Evolutionary conservation across 805 yeast genomes (phyloP).

Genomic region (Pichia nakasei): DNA sequence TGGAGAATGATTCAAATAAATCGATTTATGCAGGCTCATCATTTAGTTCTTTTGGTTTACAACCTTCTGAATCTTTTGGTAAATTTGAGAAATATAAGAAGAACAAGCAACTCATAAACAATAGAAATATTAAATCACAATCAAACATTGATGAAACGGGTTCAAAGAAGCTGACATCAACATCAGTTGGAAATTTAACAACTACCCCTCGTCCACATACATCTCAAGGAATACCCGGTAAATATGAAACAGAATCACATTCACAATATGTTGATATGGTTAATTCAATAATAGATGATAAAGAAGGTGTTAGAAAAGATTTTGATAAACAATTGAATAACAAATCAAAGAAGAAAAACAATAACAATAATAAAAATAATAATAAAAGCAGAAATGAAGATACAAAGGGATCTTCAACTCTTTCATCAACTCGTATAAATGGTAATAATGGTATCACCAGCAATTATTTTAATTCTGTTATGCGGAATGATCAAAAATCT

Average conservation of each 20-base stretch:
- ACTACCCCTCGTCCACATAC: slow-evolving; percentile 6
- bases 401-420: slow-evolving; percentile 1
- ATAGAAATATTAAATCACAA: not conserved
- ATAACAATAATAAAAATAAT: not conserved
- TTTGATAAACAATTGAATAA: not conserved
- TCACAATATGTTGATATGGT: slow-evolving; percentile 13
- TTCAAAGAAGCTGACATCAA: not conserved
- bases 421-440: not conserved
- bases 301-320: not conserved
- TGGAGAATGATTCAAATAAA: not conserved
- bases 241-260: slow-evolving; percentile 3
- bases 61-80: slow-evolving; percentile 7
- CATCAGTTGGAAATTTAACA: not conserved
- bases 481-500: not conserved
- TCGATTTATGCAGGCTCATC: slow-evolving; percentile 12
- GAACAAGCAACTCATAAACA: slow-evolving; percentile 1
- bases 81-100: slow-evolving; percentile 8
- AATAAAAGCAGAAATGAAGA: slow-evolving; percentile 2
- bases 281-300: slow-evolving; percentile 7
- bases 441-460: slow-evolving; percentile 10
- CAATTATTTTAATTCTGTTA: not conserved
- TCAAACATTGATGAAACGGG: not conserved
- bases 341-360: not conserved
- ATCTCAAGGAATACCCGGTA: not conserved
- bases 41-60: slow-evolving; percentile 9